Percentiles rank a stretch among this genome's conserved stretches.
Evolutionary conservation across 1,284 basidiomycete species (phyloP).

Genomic region (Fomitiporia mediterranea): DNA sequence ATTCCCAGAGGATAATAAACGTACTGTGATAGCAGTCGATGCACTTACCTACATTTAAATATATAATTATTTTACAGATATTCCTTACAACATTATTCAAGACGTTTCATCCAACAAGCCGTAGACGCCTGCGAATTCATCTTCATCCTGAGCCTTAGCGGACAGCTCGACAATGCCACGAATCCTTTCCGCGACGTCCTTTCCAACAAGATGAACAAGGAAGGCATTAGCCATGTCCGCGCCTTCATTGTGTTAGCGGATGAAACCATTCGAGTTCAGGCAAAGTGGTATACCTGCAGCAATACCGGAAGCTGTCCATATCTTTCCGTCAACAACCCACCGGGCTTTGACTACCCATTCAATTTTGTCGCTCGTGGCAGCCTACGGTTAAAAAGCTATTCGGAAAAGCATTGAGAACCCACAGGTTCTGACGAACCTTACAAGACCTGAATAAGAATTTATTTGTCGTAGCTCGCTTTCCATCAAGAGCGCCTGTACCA

Average conservation of each 20-base stretch:
- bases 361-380: constrained; percentile 26
- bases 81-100: no score
- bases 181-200: constrained; percentile 25
- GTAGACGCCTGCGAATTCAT: constrained; percentile 33
- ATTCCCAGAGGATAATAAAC: no score
- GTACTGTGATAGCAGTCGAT: no score
- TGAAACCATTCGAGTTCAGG: background rate
- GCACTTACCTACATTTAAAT: no score
- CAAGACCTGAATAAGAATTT: constrained; percentile 24
- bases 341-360: constrained; percentile 35
- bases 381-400: constrained; percentile 18
- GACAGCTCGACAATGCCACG: constrained; percentile 31
- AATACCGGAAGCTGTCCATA: constrained; percentile 38
- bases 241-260: constrained; percentile 22
- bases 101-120: constrained; percentile 22
- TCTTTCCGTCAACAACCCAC: constrained; percentile 36
- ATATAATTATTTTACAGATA: no score
- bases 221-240: constrained; percentile 35
- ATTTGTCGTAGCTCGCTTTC: constrained; percentile 29
- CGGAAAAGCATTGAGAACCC: background rate
- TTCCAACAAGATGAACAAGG: constrained; percentile 32
- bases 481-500: constrained; percentile 25
- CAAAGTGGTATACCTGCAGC: constrained; percentile 29
- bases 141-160: constrained; percentile 28
- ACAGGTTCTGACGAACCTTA: constrained; percentile 17